Evolutionary conservation across 768 basidiomycete species (phyloP), one percentile per base, ranked within the genome.

Genomic region (Tylopilus balloui): DNA sequence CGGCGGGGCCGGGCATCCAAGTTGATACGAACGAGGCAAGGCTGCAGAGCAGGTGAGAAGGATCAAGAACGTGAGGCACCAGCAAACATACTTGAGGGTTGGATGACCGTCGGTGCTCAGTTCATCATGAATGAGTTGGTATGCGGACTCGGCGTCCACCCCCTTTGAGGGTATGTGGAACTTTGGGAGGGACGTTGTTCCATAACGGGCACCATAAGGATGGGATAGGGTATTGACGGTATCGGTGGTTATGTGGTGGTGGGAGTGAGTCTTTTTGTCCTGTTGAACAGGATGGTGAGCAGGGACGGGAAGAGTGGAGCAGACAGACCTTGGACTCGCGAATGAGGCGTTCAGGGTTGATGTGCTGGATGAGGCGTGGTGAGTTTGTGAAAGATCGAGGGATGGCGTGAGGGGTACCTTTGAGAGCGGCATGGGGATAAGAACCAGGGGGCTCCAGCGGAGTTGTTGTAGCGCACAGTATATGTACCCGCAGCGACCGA

Each of bases 11-110:
- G 25, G 78, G 75, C 78, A 81, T 81, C 77, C 78, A 82, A 1
- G 83, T 85, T 45, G 81, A 73, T 7, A 86, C 84, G 53, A 86
- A 84, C 15, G 80, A 81, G 0, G 83, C 83, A 13, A 86, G 70
- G 64, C 68, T 68, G 40, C 3, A 27, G 28, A 31, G n/a, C 19
- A 41, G 15, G 23, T 63, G 20, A 54, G 39, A 46, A 19, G 10
- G 17, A 15, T 36, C 3, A 42, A 24, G 32, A 6, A 3, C 3
- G 14, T 43, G 13, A 19, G 25, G 7, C 15, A 29, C 4, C 12
- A n/a, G 25, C 4, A 25, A n/a, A 28, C 51, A 50, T 3, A 63
- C 62, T 84, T 84, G 65, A 82, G 76, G 25, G 71, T 66, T 11
- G 81, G 78, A 24, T 71, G 66, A 12, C 80, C 81, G 49, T 81